Base-by-base conservation (phyloP, 129 eudicot genomes). In the Solidago caesia region DNA sequence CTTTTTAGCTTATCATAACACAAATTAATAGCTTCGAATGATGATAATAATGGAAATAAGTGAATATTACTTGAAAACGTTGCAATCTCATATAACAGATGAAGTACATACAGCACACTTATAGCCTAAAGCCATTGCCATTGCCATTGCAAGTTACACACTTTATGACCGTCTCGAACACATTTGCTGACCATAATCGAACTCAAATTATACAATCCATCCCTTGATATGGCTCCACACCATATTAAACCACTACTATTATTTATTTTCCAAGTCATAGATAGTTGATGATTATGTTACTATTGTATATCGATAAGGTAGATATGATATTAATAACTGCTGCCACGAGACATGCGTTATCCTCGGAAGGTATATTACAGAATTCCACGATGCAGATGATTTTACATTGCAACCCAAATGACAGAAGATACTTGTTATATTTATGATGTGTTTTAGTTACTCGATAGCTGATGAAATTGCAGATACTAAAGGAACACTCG, bases 261-360 rank as follows among this genome's bases (percentile, higher is more conserved):
- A 21, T 0, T 21, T 21, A 21, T 21, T 21, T 21, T 21, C 21
- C 29, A 57, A 43, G 55, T 56, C 55, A 25, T 16, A 4, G 11
- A 7, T 12, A 15, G 1, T 64, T 69, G 39, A 64, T 49, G 14
- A 75, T 72, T 58, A 61, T 39, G 7, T 7, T 56, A 58, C 0
- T 64, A 41, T 45, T 83, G 83, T 83, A 93, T 97, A 65, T 88
- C 74, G 97, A 88, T 65, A 93, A 93, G 84, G 86, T 93, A 47
- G 98, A 90, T 80, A 90, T 93, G 5, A 33, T 33, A 33, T 33
- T 33, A 33, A 75, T 93, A 79, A 90, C 96, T 25, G 97, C 98
- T 79, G 96, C 96, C 21, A 93, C 90, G 98, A 97, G 97, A 70
- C 89, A 90, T 82, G 89, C 98, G 33, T 80, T 93, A 83, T 92